phyloP scores from a whole-genome alignment of 2,329 filamentous ascomycete genomes.

The Exophiala spinifera region DNA sequence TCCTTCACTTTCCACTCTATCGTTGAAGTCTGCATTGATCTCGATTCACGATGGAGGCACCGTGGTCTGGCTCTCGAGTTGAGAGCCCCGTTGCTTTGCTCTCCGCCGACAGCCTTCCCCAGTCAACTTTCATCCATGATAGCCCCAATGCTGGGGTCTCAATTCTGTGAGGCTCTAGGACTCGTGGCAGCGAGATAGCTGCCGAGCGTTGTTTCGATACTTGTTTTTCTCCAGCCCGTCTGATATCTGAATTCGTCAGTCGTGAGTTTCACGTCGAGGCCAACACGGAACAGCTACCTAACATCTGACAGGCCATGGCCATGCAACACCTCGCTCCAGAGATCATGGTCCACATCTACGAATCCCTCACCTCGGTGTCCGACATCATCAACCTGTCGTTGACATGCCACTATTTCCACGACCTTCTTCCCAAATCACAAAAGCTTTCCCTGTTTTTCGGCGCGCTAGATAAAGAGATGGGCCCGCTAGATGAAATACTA shows the following conservation, averaged over 20 bases:
- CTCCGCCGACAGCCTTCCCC: neutral
- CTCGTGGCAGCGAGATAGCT: slow-evolving; percentile 27
- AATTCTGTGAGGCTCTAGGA: slow-evolving; percentile 40
- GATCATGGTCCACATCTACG: slow-evolving; percentile 56
- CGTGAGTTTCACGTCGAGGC: neutral
- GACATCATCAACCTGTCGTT: slow-evolving; percentile 55
- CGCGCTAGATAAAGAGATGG: slow-evolving; percentile 55
- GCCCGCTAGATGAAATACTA: slow-evolving; percentile 57
- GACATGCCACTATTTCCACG: slow-evolving; percentile 54
- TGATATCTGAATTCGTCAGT: neutral
- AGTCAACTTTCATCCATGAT: slow-evolving; percentile 35
- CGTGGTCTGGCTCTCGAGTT: neutral
- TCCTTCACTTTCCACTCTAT: no score
- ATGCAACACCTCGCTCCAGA: slow-evolving; percentile 57
- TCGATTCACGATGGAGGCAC: neutral
- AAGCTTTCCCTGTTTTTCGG: slow-evolving; percentile 53
- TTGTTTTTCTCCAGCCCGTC: neutral
- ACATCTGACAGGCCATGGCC: slow-evolving; percentile 42
- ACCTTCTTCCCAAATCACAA: slow-evolving; percentile 52
- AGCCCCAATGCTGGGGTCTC: slow-evolving; percentile 56
- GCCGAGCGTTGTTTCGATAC: slow-evolving; percentile 1
- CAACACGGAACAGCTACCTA: neutral
- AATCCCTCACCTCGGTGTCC: slow-evolving; percentile 50
- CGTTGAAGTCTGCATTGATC: no score
- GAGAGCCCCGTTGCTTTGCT: neutral